phyloP scores from a whole-genome alignment of 1,284 basidiomycete genomes.

The Neonothopanus nambi region DNA sequence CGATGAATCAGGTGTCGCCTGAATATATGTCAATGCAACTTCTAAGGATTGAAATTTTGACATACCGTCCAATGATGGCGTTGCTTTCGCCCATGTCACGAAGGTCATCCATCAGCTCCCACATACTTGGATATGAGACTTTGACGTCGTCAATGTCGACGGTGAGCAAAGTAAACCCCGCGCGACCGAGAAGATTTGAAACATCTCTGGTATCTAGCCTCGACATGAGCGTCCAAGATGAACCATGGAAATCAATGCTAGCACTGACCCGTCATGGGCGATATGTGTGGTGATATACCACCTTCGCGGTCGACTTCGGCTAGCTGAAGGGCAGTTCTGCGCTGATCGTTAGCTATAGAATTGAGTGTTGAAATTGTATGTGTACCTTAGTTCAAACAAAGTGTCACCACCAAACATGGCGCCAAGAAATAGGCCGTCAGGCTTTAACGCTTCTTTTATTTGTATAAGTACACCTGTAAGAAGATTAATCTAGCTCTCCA shows the following conservation, averaged over 20 bases:
- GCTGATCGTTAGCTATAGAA: neutral
- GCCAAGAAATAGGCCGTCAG: constrained; percentile 94
- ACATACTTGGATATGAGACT: constrained; percentile 93
- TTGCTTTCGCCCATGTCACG: constrained; percentile 97
- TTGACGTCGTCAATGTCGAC: constrained; percentile 95
- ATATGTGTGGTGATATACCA: constrained; percentile 92
- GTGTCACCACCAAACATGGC: constrained; percentile 97
- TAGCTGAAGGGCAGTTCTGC: constrained; percentile 79
- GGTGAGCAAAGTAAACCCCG: constrained; percentile 92
- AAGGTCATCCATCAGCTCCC: constrained; percentile 93
- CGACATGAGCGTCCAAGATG: neutral
- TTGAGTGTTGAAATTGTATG: constrained; percentile 4
- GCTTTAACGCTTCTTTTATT: constrained; percentile 82
- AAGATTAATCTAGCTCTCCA: neutral
- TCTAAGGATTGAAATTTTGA: constrained; percentile 4
- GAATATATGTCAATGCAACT: constrained; percentile 4
- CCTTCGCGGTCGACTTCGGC: constrained; percentile 95
- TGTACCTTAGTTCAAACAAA: constrained; percentile 87
- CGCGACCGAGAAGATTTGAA: constrained; percentile 88
- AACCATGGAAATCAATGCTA: neutral
- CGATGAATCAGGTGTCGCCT: constrained; percentile 75
- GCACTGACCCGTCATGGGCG: constrained; percentile 90
- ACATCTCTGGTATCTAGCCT: constrained; percentile 82
- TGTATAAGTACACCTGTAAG: constrained; percentile 82
- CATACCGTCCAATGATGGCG: constrained; percentile 80